phyloP scores from a whole-genome alignment of 1,139 yeast genomes.

The Suhomyces terraborum region DNA sequence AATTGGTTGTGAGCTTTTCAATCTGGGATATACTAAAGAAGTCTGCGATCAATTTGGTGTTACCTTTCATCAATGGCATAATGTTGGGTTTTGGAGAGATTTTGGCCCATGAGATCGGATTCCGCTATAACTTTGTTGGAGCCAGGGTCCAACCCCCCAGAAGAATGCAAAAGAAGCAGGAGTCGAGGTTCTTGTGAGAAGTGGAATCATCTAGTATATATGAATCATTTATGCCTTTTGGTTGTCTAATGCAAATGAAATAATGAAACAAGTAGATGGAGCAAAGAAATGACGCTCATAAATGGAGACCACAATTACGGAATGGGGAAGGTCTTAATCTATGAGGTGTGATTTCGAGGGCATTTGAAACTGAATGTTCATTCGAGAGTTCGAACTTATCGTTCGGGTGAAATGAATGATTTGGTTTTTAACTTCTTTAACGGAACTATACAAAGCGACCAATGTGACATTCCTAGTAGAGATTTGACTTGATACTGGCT shows the following conservation, averaged over 20 bases:
- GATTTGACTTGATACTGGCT: no score
- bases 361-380: no score
- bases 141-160: slow-evolving; percentile 59
- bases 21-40: slow-evolving; percentile 44
- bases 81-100: slow-evolving; percentile 98
- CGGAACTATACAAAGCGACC: no score
- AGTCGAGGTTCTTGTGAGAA: slow-evolving; percentile 6
- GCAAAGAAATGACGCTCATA: no score
- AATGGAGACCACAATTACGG: no score
- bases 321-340: no score
- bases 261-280: slow-evolving; percentile 1
- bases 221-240: background rate
- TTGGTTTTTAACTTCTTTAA: no score
- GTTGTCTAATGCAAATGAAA: background rate
- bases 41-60: slow-evolving; percentile 69
- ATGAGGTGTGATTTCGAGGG: no score
- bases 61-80: slow-evolving; percentile 91
- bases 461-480: no score
- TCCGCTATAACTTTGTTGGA: slow-evolving; percentile 75
- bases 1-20: slow-evolving; percentile 7
- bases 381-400: no score
- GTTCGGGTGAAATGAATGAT: no score
- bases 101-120: slow-evolving; percentile 89
- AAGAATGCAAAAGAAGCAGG: slow-evolving; percentile 29
- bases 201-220: background rate